Percentiles rank a stretch among this genome's conserved stretches.
phyloP scores from a whole-genome alignment of 2,329 filamentous ascomycete genomes.

The Colletotrichum endophyticum region DNA sequence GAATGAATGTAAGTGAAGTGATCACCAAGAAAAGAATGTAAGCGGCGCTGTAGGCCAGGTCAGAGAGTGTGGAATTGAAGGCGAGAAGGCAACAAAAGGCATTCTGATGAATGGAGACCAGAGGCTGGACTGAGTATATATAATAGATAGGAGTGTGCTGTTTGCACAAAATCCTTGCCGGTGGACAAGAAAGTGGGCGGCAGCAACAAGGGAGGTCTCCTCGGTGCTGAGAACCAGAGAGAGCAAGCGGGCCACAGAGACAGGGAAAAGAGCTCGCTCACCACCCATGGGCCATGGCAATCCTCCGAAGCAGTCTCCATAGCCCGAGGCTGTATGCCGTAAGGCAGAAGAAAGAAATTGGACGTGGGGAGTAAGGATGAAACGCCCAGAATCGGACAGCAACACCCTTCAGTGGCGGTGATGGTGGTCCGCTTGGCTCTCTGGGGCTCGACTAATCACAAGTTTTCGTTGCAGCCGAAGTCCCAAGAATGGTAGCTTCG shows the following conservation, averaged over 20 bases:
- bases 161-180: not conserved
- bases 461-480: not conserved
- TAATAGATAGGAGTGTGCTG: not conserved
- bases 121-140: not conserved
- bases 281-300: not conserved
- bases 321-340: not conserved
- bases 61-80: not conserved
- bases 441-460: not conserved
- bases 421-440: not conserved
- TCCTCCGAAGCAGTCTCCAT: not conserved
- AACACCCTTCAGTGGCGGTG: not conserved
- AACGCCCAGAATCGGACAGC: constrained; percentile 12
- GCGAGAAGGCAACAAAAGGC: not conserved
- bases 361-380: constrained; percentile 6
- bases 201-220: not conserved
- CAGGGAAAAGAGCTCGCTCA: not conserved
- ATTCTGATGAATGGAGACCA: not conserved
- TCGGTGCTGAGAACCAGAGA: not conserved
- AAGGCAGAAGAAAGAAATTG: not conserved
- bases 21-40: constrained; percentile 16
- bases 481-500: not conserved
- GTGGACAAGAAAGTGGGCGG: not conserved
- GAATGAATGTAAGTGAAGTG: not conserved
- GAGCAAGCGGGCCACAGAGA: not conserved
- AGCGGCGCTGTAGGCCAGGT: constrained; percentile 7